phyloP scores from a whole-genome alignment of 192 early-diverging fungal genomes.

The Podila minutissima region DNA sequence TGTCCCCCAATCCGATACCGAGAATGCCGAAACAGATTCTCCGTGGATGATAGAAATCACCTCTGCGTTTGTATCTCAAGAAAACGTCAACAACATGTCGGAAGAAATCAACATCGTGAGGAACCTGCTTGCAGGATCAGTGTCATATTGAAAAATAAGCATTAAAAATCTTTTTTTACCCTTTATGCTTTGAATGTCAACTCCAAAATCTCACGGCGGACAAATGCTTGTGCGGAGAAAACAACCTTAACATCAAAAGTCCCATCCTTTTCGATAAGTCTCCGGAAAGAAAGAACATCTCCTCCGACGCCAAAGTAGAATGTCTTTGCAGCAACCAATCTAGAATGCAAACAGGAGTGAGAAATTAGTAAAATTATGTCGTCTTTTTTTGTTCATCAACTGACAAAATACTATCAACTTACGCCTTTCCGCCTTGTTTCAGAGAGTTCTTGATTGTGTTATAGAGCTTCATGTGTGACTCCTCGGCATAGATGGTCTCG shows the following conservation, averaged over 20 bases:
- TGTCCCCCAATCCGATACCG: constrained; percentile 20
- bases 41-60: constrained; percentile 47
- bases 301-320: constrained; percentile 97
- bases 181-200: constrained; percentile 53
- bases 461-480: constrained; percentile 70
- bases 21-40: constrained; percentile 9
- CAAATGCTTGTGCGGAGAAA: constrained; percentile 67
- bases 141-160: constrained; percentile 9
- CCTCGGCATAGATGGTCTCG: constrained; percentile 80
- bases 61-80: constrained; percentile 46
- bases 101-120: constrained; percentile 43
- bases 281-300: constrained; percentile 78
- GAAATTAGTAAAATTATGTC: neutral
- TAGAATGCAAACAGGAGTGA: constrained; percentile 13
- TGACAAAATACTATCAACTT: constrained; percentile 12
- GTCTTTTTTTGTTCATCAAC: neutral
- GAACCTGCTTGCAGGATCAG: constrained; percentile 43
- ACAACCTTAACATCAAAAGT: constrained; percentile 68
- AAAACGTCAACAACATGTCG: constrained; percentile 48
- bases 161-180: too few relatives aligned
- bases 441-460: constrained; percentile 67
- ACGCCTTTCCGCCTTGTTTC: constrained; percentile 57
- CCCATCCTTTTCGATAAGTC: constrained; percentile 64
- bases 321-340: constrained; percentile 89
- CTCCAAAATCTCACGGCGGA: constrained; percentile 78